These are phyloP conservation scores for Leccinum boreale DNA, from an alignment of 768 basidiomycete genomes.

Conservation along the genomic window DNA sequence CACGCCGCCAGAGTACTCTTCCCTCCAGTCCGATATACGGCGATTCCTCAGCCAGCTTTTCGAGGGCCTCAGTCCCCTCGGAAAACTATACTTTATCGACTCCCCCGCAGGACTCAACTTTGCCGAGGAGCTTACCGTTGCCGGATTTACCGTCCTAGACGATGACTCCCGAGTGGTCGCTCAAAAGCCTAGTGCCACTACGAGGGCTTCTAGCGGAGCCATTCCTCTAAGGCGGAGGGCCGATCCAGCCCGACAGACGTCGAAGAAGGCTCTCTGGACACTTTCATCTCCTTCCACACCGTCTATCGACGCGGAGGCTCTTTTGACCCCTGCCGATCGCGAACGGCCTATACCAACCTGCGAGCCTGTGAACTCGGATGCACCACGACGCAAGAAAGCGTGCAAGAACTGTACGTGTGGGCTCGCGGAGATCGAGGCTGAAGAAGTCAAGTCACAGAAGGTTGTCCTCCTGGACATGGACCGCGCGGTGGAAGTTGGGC, in stretches of 20 bases:
- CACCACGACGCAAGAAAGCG: slow-evolving; percentile 78
- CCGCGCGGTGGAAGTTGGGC: slow-evolving; percentile 55
- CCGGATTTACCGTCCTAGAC: slow-evolving; percentile 63
- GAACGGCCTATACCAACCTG: slow-evolving; percentile 74
- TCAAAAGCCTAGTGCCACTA: slow-evolving; percentile 62
- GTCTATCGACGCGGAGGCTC: slow-evolving; percentile 75
- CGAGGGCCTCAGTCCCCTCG: slow-evolving; percentile 58
- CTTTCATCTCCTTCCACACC: slow-evolving; percentile 68
- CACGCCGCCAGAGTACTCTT: slow-evolving; percentile 57
- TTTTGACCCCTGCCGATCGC: slow-evolving; percentile 82
- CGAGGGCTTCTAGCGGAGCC: slow-evolving; percentile 24
- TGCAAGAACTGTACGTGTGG: slow-evolving; percentile 98
- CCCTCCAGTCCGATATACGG: slow-evolving; percentile 49
- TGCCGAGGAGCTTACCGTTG: slow-evolving; percentile 56
- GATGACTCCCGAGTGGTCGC: slow-evolving; percentile 51
- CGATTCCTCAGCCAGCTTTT: slow-evolving; percentile 59
- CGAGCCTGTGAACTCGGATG: slow-evolving; percentile 52
- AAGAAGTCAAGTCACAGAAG: slow-evolving; percentile 60
- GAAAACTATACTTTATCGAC: slow-evolving; percentile 66
- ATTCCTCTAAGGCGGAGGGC: slow-evolving; percentile 53
- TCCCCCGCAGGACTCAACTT: slow-evolving; percentile 43
- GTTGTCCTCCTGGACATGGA: slow-evolving; percentile 66
- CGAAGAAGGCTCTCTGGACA: slow-evolving; percentile 89
- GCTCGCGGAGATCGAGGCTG: slow-evolving; percentile 88
- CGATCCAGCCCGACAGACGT: slow-evolving; percentile 55